Conservation (phyloP, 352 stramenopile genomes). For the Phytophthora idaei region DNA sequence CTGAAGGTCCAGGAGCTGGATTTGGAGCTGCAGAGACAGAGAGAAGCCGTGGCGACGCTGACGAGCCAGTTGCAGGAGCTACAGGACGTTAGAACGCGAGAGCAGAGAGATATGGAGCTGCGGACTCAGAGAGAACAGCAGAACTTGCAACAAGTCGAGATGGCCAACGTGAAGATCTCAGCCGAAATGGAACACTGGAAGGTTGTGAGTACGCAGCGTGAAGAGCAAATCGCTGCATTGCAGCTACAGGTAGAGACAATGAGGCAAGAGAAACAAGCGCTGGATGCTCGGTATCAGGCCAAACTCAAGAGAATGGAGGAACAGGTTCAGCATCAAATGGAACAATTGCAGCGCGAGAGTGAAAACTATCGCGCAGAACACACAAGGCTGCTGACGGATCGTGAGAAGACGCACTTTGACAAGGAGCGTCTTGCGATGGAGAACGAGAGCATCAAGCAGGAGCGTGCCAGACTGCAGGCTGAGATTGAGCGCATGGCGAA, state of each 20-base stretch:
- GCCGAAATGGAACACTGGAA: conserved; percentile 59
- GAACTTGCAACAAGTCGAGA: conserved; percentile 49
- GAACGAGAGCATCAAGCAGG: conserved; percentile 54
- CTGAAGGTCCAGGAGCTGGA: conserved; percentile 48
- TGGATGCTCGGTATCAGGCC: conserved; percentile 48
- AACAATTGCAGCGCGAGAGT: conserved; percentile 56
- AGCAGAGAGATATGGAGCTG: conserved; percentile 44
- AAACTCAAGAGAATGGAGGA: conserved; percentile 71
- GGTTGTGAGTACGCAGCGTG: conserved; percentile 40
- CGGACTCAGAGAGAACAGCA: conserved; percentile 39
- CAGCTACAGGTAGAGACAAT: conserved; percentile 45
- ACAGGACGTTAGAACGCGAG: conserved; percentile 24
- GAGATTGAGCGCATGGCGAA: conserved; percentile 59
- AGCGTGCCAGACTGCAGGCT: conserved; percentile 44
- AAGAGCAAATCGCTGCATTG: conserved; percentile 49
- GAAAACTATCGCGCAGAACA: conserved; percentile 64
- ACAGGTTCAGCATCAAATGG: conserved; percentile 54
- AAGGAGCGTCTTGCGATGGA: conserved; percentile 58
- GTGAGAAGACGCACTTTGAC: conserved; percentile 63
- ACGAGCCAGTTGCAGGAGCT: conserved; percentile 46
- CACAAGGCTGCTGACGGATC: conserved; percentile 50
- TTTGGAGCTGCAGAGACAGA: conserved; percentile 36
- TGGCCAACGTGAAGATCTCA: conserved; percentile 31
- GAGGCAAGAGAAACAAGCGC: conserved; percentile 50
- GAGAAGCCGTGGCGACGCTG: conserved; percentile 35